phyloP scores from a whole-genome alignment of 2,329 filamentous ascomycete genomes.

The Pseudogymnoascus verrucosus region DNA sequence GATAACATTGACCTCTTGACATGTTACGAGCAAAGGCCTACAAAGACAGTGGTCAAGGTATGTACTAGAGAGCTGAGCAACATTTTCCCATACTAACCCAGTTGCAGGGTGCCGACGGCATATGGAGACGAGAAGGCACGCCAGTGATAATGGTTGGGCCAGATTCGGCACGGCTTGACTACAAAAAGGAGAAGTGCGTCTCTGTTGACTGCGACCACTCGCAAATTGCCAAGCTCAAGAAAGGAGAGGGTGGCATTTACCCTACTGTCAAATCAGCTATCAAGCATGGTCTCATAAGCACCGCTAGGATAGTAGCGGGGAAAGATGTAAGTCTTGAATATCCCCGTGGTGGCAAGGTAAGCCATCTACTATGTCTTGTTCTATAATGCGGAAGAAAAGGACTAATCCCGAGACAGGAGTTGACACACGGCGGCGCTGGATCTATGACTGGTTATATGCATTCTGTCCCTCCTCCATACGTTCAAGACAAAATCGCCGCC shows the following conservation, averaged over 20 bases:
- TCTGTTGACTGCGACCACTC: slow-evolving; percentile 16
- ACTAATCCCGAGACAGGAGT: neutral
- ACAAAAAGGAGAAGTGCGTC: slow-evolving; percentile 11
- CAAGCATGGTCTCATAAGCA: neutral
- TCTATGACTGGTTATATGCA: neutral
- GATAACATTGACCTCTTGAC: slow-evolving; percentile 17
- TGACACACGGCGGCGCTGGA: neutral
- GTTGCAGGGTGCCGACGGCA: slow-evolving; percentile 6
- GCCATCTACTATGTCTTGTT: neutral
- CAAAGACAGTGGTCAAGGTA: slow-evolving; percentile 16
- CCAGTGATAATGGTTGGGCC: slow-evolving; percentile 14
- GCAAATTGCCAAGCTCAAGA: slow-evolving; percentile 16
- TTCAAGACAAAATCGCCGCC: neutral
- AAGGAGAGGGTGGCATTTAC: slow-evolving; percentile 5
- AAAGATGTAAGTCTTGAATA: neutral
- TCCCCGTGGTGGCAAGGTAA: neutral
- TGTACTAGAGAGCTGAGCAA: neutral
- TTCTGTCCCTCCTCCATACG: neutral
- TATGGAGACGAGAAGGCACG: slow-evolving; percentile 17
- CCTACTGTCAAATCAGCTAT: slow-evolving; percentile 6
- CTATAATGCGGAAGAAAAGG: neutral
- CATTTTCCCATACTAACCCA: neutral
- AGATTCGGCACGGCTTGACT: slow-evolving; percentile 13
- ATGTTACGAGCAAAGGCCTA: slow-evolving; percentile 17
- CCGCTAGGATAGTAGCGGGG: slow-evolving; percentile 3